Evolutionary conservation across 2,329 filamentous ascomycete genomes (phyloP).

Genomic region (Diaporthe australafricana): DNA sequence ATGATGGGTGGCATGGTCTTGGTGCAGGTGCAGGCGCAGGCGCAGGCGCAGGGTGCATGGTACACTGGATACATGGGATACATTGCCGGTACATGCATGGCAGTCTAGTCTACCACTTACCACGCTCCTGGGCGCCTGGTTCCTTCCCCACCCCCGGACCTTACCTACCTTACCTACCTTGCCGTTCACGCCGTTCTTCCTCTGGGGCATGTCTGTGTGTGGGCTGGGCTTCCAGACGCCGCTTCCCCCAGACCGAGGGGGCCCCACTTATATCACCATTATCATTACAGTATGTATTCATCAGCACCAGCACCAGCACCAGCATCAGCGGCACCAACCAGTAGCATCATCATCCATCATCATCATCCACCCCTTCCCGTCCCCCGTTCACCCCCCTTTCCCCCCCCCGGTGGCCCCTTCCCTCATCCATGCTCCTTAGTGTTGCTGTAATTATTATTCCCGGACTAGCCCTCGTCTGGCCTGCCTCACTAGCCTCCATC

Average conservation of each 20-base stretch:
- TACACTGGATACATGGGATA: background rate
- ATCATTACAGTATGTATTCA: background rate
- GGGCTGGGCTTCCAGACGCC: background rate
- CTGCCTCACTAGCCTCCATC: background rate
- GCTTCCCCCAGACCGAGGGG: slow-evolving; percentile 20
- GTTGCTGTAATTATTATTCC: background rate
- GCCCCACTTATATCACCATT: background rate
- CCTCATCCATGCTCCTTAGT: background rate
- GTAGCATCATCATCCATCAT: background rate
- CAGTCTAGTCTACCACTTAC: background rate
- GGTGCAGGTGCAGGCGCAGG: too few species aligned
- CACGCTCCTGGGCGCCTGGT: too few species aligned
- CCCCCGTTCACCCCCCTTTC: background rate
- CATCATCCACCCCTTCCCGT: background rate
- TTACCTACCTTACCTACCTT: background rate
- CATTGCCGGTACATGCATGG: background rate
- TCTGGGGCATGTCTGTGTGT: background rate
- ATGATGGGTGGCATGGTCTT: background rate
- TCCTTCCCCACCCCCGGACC: slow-evolving; percentile 2
- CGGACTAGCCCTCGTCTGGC: slow-evolving; percentile 8
- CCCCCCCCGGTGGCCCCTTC: background rate
- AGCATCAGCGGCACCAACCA: background rate
- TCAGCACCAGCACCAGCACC: background rate
- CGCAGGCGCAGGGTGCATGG: slow-evolving; percentile 1
- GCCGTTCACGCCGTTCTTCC: background rate